Base-by-base conservation (phyloP, 2,329 filamentous ascomycete species). In the Rugonectria rugulosa region DNA sequence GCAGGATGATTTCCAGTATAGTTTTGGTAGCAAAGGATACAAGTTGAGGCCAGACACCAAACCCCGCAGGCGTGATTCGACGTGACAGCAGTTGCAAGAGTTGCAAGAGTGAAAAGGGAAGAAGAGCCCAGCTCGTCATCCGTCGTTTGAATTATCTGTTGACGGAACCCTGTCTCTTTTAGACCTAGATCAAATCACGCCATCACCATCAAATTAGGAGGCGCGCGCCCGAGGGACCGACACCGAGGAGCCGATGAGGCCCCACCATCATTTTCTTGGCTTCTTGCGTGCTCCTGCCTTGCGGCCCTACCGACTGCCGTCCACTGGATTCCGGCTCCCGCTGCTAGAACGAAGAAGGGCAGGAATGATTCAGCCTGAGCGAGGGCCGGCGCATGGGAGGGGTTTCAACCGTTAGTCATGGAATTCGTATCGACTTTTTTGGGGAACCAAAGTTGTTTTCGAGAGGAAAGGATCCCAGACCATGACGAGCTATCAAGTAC, bases 21-120 rank as follows among this genome's bases (percentile, higher is more conserved):
- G 52, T 46, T 45, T 52, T 59, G 49, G 48, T 60, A 58, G 59
- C 57, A 64, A 57, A 54, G 37, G 64, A 59, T 50, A 49, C 40
- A 65, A 31, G 42, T 24, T 42, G 37, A 56, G 57, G 29, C 29
- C 29, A 48, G 51, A 43, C 37, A 57, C 46, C 41, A 20, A 34
- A 57, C 62, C 63, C 60, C 63, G 59, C 51, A 46, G 31, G 21
- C 32, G 36, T 26, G 40, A 51, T 60, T 54, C 42, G 48, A 54
- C 53, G 61, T 54, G 59, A 59, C 45, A 37, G 53, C n/a, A n/a
- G n/a, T n/a, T n/a, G n/a, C n/a, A n/a, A 52, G 40, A 60, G 47
- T 59, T 62, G 56, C 57, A 65, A 31, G 54, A 62, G 49, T 46
- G 38, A 59, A 56, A 45, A 24, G 21, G 26, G 20, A 15, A 49